These are phyloP conservation scores for Erigeron philadelphicus DNA, from an alignment of 140 eudicot genomes.

Conservation along the genomic window DNA sequence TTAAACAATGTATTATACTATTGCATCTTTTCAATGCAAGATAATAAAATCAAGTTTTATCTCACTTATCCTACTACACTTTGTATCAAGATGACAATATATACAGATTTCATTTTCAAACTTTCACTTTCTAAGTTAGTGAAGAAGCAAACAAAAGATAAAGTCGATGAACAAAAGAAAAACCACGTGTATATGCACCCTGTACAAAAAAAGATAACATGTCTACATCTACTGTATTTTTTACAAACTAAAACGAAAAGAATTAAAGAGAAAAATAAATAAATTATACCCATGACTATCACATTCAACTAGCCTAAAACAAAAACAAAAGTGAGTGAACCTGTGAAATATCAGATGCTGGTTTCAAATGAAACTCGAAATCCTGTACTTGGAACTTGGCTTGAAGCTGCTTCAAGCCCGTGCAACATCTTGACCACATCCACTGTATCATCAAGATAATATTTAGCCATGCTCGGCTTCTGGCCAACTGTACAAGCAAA, in stretches of 20 bases:
- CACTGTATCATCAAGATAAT: conserved; percentile 58
- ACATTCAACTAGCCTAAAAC: neutral
- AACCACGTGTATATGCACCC: conserved; percentile 15
- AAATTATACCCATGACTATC: neutral
- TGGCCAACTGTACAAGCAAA: conserved; percentile 82
- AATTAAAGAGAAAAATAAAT: neutral
- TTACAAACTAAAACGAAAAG: neutral
- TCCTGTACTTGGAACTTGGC: conserved; percentile 10
- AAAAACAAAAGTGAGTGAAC: neutral
- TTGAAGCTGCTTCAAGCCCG: conserved; percentile 19
- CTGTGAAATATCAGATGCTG: neutral
- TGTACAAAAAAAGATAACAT: conserved; percentile 26
- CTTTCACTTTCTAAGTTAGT: neutral
- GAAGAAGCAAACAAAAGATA: neutral
- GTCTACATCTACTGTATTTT: conserved; percentile 21
- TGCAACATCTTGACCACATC: conserved; percentile 52
- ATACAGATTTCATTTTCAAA: neutral
- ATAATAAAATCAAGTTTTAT: too few species aligned
- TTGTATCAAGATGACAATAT: neutral
- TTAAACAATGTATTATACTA: too few species aligned
- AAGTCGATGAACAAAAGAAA: neutral
- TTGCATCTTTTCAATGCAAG: too few species aligned
- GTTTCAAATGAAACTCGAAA: conserved; percentile 13
- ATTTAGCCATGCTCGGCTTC: conserved; percentile 81
- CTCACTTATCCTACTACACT: neutral